Conservation (phyloP, 139 green algal genomes). For the Microglena sp. region DNA sequence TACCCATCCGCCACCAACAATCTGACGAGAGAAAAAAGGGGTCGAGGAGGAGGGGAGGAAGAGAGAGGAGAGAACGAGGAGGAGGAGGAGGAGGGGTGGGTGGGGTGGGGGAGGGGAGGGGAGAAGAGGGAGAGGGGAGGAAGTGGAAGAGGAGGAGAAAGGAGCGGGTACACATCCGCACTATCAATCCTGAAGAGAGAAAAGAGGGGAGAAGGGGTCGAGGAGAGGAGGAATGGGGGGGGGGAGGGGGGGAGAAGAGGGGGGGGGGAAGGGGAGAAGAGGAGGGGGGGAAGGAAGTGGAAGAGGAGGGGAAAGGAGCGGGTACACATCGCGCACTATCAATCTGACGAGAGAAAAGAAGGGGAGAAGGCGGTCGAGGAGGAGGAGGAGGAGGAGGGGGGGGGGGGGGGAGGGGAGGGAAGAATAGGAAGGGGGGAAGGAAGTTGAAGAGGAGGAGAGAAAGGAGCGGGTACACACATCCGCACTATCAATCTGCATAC, state of each 20-base stretch:
- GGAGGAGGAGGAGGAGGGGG: neutral
- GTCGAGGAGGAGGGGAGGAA: too few relatives aligned
- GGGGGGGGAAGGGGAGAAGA: neutral
- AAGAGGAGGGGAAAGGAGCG: neutral
- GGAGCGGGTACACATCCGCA: too few relatives aligned
- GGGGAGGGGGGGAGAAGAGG: too few relatives aligned
- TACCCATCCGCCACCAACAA: too few relatives aligned
- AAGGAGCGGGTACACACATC: too few relatives aligned
- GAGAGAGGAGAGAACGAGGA: too few relatives aligned
- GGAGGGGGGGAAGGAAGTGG: neutral
- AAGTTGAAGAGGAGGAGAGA: too few relatives aligned
- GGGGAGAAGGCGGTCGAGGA: neutral
- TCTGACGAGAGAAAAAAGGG: too few relatives aligned
- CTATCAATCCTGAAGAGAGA: too few relatives aligned
- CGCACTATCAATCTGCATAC: neutral
- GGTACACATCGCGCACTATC: too few relatives aligned
- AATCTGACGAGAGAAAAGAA: neutral
- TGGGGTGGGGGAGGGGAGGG: neutral
- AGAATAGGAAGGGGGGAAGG: neutral
- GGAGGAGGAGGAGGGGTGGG: neutral
- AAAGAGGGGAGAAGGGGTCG: neutral
- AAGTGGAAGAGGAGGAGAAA: neutral
- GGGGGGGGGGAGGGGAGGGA: too few relatives aligned
- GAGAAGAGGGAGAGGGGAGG: neutral
- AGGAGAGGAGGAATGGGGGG: neutral